A percentile compares a stretch with the other conserved stretches of the same genome.
These are phyloP conservation scores for Mycena capillaripes DNA, from an alignment of 768 basidiomycete genomes.

Conservation along the genomic window DNA sequence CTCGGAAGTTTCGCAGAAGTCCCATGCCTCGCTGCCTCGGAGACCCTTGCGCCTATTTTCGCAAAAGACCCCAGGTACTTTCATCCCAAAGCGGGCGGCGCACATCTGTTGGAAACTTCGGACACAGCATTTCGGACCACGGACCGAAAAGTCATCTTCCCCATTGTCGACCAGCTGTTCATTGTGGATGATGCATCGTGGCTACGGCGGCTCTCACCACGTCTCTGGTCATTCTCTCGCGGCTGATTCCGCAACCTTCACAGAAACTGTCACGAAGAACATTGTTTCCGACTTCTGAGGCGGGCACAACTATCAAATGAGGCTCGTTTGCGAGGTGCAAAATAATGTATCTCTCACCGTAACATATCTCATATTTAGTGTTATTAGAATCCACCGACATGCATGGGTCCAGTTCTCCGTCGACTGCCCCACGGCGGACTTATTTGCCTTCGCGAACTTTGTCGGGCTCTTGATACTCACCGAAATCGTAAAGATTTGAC, in stretches of 20 bases:
- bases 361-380: constrained; percentile 5
- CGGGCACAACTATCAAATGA: constrained; percentile 25
- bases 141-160: background rate
- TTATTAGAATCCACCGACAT: constrained; percentile 16
- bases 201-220: background rate
- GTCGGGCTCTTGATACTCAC: constrained; percentile 13
- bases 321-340: constrained; percentile 15
- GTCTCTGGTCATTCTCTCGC: background rate
- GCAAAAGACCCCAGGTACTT: background rate
- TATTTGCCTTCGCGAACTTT: constrained; percentile 16
- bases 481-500: constrained; percentile 14
- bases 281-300: constrained; percentile 4
- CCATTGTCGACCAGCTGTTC: background rate
- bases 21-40: background rate
- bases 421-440: constrained; percentile 6
- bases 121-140: constrained; percentile 1
- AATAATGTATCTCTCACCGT: constrained; percentile 5
- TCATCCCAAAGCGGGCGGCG: constrained; percentile 8
- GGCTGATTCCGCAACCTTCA: constrained; percentile 5
- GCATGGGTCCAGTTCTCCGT: constrained; percentile 21
- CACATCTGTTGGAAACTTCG: constrained; percentile 29
- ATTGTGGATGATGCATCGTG: constrained; percentile 7
- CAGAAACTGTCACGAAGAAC: constrained; percentile 16
- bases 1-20: constrained; percentile 18
- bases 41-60: background rate